phyloP scores from a whole-genome alignment of 2,329 filamentous ascomycete genomes.

The Aspergillus latus region DNA sequence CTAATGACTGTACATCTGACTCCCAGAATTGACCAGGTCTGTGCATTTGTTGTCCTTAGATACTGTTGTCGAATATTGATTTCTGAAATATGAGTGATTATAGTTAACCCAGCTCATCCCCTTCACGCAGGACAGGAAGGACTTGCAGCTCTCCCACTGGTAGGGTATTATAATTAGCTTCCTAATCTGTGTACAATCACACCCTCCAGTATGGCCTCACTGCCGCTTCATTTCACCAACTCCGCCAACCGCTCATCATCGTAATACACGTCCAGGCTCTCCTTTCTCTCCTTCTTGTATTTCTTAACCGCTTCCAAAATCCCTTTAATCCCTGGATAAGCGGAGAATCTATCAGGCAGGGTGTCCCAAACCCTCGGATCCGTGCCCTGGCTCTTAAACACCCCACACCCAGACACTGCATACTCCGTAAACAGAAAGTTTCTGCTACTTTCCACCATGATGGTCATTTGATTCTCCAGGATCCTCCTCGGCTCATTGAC shows the following conservation, averaged over 20 bases:
- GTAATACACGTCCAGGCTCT: conserved; percentile 24
- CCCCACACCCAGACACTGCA: conserved; percentile 26
- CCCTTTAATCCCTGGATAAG: conserved; percentile 29
- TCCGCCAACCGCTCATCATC: conserved; percentile 20
- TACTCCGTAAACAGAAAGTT: conserved; percentile 32
- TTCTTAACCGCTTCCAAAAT: conserved; percentile 28
- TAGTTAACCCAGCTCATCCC: too few species aligned
- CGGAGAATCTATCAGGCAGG: conserved; percentile 31
- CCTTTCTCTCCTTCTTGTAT: conserved; percentile 24
- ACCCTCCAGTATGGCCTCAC: too few species aligned
- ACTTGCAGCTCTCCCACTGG: too few species aligned
- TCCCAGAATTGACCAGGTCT: too few species aligned
- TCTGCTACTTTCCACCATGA: conserved; percentile 33
- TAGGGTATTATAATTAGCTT: too few species aligned
- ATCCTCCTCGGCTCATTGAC: conserved; percentile 46
- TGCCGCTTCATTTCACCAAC: conserved; percentile 15
- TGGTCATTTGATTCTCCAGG: conserved; percentile 38
- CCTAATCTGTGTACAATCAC: background rate
- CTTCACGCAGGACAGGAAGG: too few species aligned
- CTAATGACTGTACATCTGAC: too few species aligned
- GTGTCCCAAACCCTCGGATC: conserved; percentile 30
- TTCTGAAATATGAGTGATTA: too few species aligned
- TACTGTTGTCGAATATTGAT: too few species aligned
- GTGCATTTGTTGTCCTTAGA: too few species aligned
- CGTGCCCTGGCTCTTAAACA: conserved; percentile 29